Conservation (phyloP, 192 early-diverging fungal species). For the Fimicolochytrium jonesii region DNA sequence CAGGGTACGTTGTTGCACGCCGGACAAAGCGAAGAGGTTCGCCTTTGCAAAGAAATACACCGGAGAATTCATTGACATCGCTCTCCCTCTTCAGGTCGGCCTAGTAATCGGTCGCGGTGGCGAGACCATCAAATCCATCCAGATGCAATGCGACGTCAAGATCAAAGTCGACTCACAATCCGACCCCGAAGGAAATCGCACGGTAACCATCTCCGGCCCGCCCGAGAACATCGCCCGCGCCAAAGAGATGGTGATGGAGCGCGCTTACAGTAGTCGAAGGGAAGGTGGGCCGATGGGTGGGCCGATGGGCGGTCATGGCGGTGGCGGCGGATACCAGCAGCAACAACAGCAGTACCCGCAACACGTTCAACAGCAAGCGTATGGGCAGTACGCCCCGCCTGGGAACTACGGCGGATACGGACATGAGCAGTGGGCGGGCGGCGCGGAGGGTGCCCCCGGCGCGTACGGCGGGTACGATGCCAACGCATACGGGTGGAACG, state of each 20-base stretch:
- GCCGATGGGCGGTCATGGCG: background rate
- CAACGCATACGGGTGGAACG: background rate
- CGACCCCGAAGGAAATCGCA: slow-evolving; percentile 31
- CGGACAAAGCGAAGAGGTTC: background rate
- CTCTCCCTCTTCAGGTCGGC: too few relatives aligned
- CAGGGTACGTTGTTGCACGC: slow-evolving; percentile 17
- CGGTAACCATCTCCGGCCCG: slow-evolving; percentile 41
- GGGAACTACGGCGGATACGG: background rate
- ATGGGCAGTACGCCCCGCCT: background rate
- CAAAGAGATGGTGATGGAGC: slow-evolving; percentile 37
- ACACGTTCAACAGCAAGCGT: background rate
- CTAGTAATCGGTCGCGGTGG: slow-evolving; percentile 74
- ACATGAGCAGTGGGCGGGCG: background rate
- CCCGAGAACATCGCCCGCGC: slow-evolving; percentile 36
- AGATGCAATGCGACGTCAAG: slow-evolving; percentile 65
- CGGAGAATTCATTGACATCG: too few relatives aligned
- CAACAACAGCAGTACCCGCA: slow-evolving; percentile 9
- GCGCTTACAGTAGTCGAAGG: slow-evolving; percentile 6
- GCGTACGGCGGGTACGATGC: background rate
- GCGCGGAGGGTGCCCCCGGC: background rate
- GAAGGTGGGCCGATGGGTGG: background rate
- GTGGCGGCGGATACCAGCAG: slow-evolving; percentile 8
- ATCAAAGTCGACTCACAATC: slow-evolving; percentile 60
- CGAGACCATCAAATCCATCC: slow-evolving; percentile 73
- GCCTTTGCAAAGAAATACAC: too few relatives aligned